phyloP scores from a whole-genome alignment of 2,329 filamentous ascomycete genomes.

The Colletotrichum salicis region DNA sequence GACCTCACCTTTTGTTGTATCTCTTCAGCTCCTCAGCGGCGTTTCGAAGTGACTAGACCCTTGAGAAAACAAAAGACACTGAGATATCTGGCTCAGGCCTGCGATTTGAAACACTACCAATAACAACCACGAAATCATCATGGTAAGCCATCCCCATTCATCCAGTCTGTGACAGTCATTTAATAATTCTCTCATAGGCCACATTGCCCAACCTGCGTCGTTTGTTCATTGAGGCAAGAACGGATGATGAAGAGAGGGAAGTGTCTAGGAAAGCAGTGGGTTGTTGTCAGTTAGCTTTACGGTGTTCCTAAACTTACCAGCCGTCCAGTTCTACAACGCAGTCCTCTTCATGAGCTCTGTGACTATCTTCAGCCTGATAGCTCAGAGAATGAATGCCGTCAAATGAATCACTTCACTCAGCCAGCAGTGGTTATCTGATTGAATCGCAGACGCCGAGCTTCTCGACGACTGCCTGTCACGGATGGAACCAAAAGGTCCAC shows the following conservation, averaged over 20 bases:
- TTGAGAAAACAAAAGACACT: not conserved
- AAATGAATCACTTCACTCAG: slow-evolving; percentile 31
- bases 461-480: not conserved
- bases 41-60: not conserved
- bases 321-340: slow-evolving; percentile 91
- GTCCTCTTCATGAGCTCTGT: slow-evolving; percentile 97
- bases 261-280: slow-evolving; percentile 92
- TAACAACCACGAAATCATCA: slow-evolving; percentile 11
- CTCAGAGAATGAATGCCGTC: slow-evolving; percentile 80
- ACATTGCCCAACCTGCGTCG: slow-evolving; percentile 94
- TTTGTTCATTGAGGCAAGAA: slow-evolving; percentile 93
- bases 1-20: not conserved
- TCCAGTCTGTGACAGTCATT: not conserved
- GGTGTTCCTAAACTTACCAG: not conserved
- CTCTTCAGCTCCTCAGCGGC: not conserved
- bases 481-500: not conserved
- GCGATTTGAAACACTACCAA: not conserved
- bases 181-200: slow-evolving; percentile 59
- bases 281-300: slow-evolving; percentile 33
- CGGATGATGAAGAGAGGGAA: slow-evolving; percentile 92
- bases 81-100: no score
- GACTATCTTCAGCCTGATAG: slow-evolving; percentile 91
- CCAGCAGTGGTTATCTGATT: not conserved
- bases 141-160: slow-evolving; percentile 16
- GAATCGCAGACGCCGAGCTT: not conserved